phyloP scores from a whole-genome alignment of 306 rosid genomes.

The Cicer yamashitae region DNA sequence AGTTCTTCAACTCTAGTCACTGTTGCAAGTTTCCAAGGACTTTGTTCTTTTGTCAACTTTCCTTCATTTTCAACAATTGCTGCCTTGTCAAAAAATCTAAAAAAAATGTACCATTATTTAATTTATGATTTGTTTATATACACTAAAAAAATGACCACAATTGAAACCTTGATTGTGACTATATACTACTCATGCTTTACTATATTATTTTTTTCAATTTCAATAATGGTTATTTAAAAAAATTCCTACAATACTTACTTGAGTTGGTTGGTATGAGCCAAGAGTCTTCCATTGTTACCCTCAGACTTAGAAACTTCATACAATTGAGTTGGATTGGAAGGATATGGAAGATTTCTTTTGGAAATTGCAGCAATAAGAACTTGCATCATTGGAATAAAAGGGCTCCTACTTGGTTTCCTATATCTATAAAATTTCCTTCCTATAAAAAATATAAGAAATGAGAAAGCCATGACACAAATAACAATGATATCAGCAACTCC shows the following conservation, averaged over 20 bases:
- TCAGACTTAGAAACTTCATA: constrained; percentile 58
- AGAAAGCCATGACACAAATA: constrained; percentile 67
- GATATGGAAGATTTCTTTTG: constrained; percentile 66
- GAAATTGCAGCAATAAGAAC: constrained; percentile 77
- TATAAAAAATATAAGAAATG: constrained; percentile 59
- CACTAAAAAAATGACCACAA: too few species aligned
- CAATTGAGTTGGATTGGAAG: constrained; percentile 57
- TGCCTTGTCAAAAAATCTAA: constrained; percentile 88
- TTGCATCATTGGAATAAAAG: constrained; percentile 79
- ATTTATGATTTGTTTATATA: too few species aligned
- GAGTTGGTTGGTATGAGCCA: constrained; percentile 76
- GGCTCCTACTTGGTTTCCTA: constrained; percentile 70
- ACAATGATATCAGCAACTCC: constrained; percentile 69
- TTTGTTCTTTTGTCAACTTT: too few species aligned
- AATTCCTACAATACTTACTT: constrained; percentile 56
- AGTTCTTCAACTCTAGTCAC: constrained; percentile 45
- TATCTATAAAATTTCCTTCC: constrained; percentile 73
- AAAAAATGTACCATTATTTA: constrained; percentile 30
- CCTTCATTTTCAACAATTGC: too few species aligned
- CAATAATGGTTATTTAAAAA: neutral
- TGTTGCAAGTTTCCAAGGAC: constrained; percentile 59
- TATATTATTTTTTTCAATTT: too few species aligned
- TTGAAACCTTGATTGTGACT: too few species aligned
- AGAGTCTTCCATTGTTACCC: constrained; percentile 47
- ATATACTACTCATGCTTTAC: too few species aligned